Base-by-base conservation (phyloP, 352 stramenopile genomes). In the Phytophthora ohioensis region DNA sequence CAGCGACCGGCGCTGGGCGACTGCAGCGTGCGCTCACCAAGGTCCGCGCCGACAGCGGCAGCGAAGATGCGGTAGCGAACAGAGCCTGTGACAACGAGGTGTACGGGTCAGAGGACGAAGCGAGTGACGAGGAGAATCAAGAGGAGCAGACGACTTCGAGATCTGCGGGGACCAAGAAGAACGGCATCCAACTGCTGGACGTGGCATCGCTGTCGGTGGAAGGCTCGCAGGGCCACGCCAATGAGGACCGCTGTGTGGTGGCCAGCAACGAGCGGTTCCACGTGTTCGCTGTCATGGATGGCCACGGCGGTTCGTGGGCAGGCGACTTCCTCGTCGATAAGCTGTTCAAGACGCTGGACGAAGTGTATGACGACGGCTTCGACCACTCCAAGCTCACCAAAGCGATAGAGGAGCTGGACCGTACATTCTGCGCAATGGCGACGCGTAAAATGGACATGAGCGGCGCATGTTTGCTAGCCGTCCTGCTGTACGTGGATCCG, bases 271-370 rank as follows among this genome's bases (percentile, higher is more conserved):
- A 80, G 43, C 51, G 74, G 10, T 93, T 93, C 69, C 80, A 86
- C 64, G 17, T 93, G 46, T 76, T 95, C 34, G 84, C 80, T 0
- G 85, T 93, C 62, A 84, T 95, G 47, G 86, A 95, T 58, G 85
- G 88, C 45, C 88, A 95, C 62, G 88, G 84, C 21, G 88, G 88
- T 32, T 67, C 70, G 31, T 79, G 77, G 64, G 85, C 84, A 0
- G 82, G 82, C 10, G 74, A 91, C 35, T 93, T 82, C 62, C 63
- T 93, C 4, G 81, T 87, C 6, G 65, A 81, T 3, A 48, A 75
- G 56, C 61, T 95, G 8, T 83, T 88, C 48, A 51, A 43, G 8
- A 71, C 75, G 36, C 64, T 95, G 30, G 77, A 87, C 47, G 55
- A 48, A 9, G 75, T 85, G 30, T 87, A 82, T 61, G 64, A 79